phyloP scores from a whole-genome alignment of 2,329 filamentous ascomycete genomes.

The Hortaea werneckii region DNA sequence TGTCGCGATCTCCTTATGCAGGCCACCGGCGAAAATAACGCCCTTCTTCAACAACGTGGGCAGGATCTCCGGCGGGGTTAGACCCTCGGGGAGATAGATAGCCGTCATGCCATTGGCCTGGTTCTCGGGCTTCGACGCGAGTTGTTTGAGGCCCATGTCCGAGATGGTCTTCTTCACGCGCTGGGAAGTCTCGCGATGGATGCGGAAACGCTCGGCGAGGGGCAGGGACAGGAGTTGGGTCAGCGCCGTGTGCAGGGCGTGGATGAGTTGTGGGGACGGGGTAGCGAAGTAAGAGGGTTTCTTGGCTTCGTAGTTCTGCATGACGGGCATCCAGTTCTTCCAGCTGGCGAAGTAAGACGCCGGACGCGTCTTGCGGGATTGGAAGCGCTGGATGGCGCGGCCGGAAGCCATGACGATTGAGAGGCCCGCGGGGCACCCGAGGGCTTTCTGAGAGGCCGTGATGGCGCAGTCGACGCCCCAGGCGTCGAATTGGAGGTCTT shows the following conservation, averaged over 20 bases:
- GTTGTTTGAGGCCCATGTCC: slow-evolving; percentile 74
- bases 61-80: slow-evolving; percentile 72
- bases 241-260: slow-evolving; percentile 81
- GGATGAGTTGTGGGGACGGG: slow-evolving; percentile 85
- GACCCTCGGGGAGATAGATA: slow-evolving; percentile 80
- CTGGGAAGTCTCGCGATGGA: slow-evolving; percentile 69
- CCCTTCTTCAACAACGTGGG: slow-evolving; percentile 77
- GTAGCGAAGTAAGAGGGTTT: slow-evolving; percentile 98
- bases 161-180: slow-evolving; percentile 75
- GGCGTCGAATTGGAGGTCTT: slow-evolving; percentile 91
- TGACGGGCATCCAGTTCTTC: slow-evolving; percentile 95
- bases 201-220: slow-evolving; percentile 70
- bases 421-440: slow-evolving; percentile 86
- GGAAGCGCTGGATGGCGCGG: slow-evolving; percentile 70
- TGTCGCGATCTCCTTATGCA: slow-evolving; percentile 89
- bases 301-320: slow-evolving; percentile 97
- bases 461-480: slow-evolving; percentile 90
- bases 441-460: slow-evolving; percentile 93
- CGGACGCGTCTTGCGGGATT: slow-evolving; percentile 70
- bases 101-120: slow-evolving; percentile 98
- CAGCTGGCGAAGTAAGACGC: slow-evolving; percentile 90
- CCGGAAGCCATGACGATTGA: slow-evolving; percentile 92
- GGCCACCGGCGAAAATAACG: slow-evolving; percentile 85
- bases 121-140: slow-evolving; percentile 75
- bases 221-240: slow-evolving; percentile 75